Evolutionary conservation across 371 early-diverging fungal genomes (phyloP), one percentile per base, ranked within the genome.

Genomic region (Saksenaea vasiformis): DNA sequence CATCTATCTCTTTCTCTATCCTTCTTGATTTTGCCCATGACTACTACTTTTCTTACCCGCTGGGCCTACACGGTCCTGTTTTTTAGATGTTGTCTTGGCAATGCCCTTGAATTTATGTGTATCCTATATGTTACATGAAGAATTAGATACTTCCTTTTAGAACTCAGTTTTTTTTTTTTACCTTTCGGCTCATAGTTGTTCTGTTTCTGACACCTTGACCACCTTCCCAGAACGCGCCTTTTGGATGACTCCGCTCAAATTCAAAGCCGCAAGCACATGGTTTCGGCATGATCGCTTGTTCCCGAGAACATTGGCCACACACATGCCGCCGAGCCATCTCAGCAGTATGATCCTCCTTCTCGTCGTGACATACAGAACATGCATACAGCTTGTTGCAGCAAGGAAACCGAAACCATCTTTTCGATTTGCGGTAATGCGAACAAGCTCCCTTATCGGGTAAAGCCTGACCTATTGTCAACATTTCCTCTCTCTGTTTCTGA

Each of bases 341-440:
- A 54, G 72, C 72, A 24, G 77, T 77, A 64, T 96, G 97, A 43
- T 79, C 83, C 57, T 93, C 92, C 34, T 77, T 70, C 5, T 85
- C 86, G 65, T 98, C 93, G 66, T 99, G 99, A 71, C 99, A 99
- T 13, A 83, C 67, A 78, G 96, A 97, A 73, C 99, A 99, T 0
- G 98, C 90, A 77, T 90, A 97, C 3, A 92, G 74, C 62, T 70
- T 75, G 54, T 66, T 62, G 38, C 81, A 83, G 80, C 99, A 99
- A 0, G 96, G 94, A 77, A 99, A 99, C 15, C 98, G 86, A 78
- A 98, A 94, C 97, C 97, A 98, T 54, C 97, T 87, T 58, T 89
- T 91, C 5, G 95, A 95, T 76, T 93, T 95, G 36, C 87, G 84
- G 77, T 97, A 99, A 76, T 99, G 99, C 56, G 81, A 76, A 72